Base-by-base conservation (phyloP, 805 yeast species). In the Yamadazyma philogaea region DNA sequence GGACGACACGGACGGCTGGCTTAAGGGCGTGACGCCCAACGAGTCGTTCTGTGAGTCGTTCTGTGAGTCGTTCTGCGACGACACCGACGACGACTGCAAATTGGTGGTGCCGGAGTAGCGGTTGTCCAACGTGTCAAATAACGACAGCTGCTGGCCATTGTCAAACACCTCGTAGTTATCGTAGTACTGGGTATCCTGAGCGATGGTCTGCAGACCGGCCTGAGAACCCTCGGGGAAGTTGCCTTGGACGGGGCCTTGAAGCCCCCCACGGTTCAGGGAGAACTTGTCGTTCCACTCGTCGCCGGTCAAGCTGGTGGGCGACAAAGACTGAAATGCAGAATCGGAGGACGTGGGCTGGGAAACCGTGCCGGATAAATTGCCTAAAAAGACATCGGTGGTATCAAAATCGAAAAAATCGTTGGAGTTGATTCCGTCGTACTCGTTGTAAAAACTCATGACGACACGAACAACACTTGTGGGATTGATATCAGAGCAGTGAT, bases 311-410 rank as follows among this genome's bases (percentile, higher is more conserved):
- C 46, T 42, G 15, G 57, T 32, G 6, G 49, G 60, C 30, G 57
- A 52, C 19, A 57, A 44, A 24, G 28, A 24, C 28, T 24, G 28
- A 7, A 24, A 24, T 4, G n/a, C 28, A 5, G 4, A 11, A 11
- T n/a, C 28, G 8, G 28, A 24, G 28, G 28, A 24, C 10, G 28
- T n/a, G 10, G 33, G 22, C 19, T 36, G 39, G n/a, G 40, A 28
- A n/a, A 27, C 37, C 3, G 59, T 47, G 7, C 61, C 64, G n/a
- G 61, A 53, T 12, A 64, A 54, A 30, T 51, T 50, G 38, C 56
- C 57, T 36, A 65, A 50, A 37, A 65, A 63, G 40, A 40, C 52
- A 41, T 64, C 66, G 12, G 68, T 52, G 28, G 57, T 51, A 16
- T 57, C 64, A 44, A 65, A 64, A 41, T 55, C 55, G 39, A 55